Percentiles rank a stretch among this genome's conserved stretches.
Evolutionary conservation across 257 asterid genomes (phyloP).

Genomic region (Solanum peruvianum): DNA sequence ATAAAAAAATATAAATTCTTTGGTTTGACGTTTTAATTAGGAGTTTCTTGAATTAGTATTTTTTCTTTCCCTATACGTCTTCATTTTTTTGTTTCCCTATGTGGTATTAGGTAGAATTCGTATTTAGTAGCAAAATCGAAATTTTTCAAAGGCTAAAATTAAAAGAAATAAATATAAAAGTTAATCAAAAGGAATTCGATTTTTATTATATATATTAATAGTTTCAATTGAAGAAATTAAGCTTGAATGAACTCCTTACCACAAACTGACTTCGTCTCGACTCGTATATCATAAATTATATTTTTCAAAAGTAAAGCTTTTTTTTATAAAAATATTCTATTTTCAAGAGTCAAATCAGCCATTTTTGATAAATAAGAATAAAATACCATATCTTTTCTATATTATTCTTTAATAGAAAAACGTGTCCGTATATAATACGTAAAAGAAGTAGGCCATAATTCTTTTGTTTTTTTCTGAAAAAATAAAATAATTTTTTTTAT

Average conservation of each 20-base stretch:
- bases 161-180: fast-evolving
- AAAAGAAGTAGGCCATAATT: not conserved
- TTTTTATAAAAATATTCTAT: not conserved
- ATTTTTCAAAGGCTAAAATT: fast-evolving
- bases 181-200: fast-evolving
- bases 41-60: not conserved
- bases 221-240: too few species aligned
- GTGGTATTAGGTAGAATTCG: not conserved
- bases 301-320: not conserved
- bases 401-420: not conserved
- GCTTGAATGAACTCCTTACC: not conserved
- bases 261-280: fast-evolving
- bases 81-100: not conserved
- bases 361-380: not conserved
- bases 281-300: not conserved
- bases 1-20: not conserved
- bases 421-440: not conserved
- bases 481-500: too few species aligned
- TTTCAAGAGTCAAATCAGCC: not conserved
- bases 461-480: too few species aligned
- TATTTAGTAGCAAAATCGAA: too few species aligned
- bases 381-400: not conserved
- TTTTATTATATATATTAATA: too few species aligned
- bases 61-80: not conserved
- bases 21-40: not conserved